Evolutionary conservation across 495 filamentous ascomycete species (phyloP).

Genomic region (Pyrenula massariospora): DNA sequence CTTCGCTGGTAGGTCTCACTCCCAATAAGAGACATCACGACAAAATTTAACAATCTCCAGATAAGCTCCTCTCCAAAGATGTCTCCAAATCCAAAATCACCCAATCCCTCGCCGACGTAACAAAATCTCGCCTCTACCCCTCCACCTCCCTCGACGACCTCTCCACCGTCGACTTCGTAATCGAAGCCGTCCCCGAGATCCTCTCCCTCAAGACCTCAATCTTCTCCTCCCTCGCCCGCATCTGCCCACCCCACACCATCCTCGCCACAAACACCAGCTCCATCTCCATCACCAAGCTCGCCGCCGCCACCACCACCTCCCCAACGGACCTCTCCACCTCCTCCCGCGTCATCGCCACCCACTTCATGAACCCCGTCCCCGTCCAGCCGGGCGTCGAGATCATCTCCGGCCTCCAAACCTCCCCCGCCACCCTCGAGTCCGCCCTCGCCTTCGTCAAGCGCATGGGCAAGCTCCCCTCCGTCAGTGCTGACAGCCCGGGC

Average conservation of each 20-base stretch:
- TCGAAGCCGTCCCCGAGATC: slow-evolving; percentile 96
- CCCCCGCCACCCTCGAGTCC: slow-evolving; percentile 62
- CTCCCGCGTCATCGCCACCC: slow-evolving; percentile 84
- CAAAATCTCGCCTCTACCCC: slow-evolving; percentile 53
- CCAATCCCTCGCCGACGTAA: slow-evolving; percentile 59
- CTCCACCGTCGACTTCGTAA: slow-evolving; percentile 84
- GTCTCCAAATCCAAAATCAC: slow-evolving; percentile 74
- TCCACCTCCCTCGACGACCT: slow-evolving; percentile 69
- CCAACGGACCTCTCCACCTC: slow-evolving; percentile 69
- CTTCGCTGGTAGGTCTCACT: slow-evolving; percentile 63
- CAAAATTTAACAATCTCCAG: slow-evolving; percentile 25
- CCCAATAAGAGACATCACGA: background rate
- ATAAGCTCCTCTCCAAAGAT: slow-evolving; percentile 87
- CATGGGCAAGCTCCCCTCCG: slow-evolving; percentile 87
- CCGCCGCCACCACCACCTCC: slow-evolving; percentile 65
- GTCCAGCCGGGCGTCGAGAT: slow-evolving; percentile 97
- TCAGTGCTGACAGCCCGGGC: slow-evolving; percentile 79
- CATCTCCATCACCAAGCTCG: slow-evolving; percentile 94
- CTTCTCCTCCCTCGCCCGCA: slow-evolving; percentile 71
- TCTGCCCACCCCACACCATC: slow-evolving; percentile 78
- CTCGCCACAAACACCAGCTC: slow-evolving; percentile 96
- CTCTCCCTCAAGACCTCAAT: slow-evolving; percentile 76
- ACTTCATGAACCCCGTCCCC: slow-evolving; percentile 99
- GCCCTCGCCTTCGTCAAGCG: slow-evolving; percentile 77
- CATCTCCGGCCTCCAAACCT: slow-evolving; percentile 87